Evolutionary conservation across 2,329 filamentous ascomycete genomes (phyloP), one percentile per base, ranked within the genome.

Genomic region (Colletotrichum tabaci): DNA sequence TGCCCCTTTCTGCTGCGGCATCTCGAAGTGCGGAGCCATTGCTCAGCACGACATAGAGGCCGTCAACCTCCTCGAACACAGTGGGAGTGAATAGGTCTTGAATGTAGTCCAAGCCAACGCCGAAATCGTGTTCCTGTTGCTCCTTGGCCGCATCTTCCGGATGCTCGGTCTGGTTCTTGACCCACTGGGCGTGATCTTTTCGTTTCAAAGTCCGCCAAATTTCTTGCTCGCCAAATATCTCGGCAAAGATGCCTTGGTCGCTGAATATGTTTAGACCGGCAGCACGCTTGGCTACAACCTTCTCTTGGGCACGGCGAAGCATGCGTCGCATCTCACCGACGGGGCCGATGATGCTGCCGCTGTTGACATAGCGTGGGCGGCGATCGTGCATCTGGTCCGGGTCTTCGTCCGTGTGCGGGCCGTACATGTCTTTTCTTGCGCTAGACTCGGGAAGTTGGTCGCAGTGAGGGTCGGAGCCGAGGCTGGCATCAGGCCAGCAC

Each of bases 221-320:
- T 61, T 76, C 75, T 61, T 77, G 76, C 53, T 79, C 78, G 2
- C 77, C 78, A 56, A 79, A 78, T 0, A 81, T 73, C 57, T 80
- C 76, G n/a, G 75, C 78, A 26, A 80, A 77, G 16, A 81, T 73
- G 13, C 78, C 78, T 60, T 81, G 79, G 42, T 81, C 79, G 21
- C 79, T 77, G 13, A 72, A 74, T 1, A 80, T 71, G 8, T 74
- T 60, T 5, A 67, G 56, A 2, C 61, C 65, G 0, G 60, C 64
- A 0, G 61, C 61, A 1, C 75, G 63, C 30, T 73, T 74, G 58
- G 73, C 69, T 12, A 76, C 74, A 68, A 80, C 76, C 46, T 74
- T 77, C 15, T 77, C 75, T 53, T 77, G 55, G 13, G 63, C 58
- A 9, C 60, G 49, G n/a, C 56, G 56, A 21, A 79, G 76, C 38